These are phyloP conservation scores for Suillus cothurnatus DNA, from an alignment of 768 basidiomycete species.

Conservation along the genomic window DNA sequence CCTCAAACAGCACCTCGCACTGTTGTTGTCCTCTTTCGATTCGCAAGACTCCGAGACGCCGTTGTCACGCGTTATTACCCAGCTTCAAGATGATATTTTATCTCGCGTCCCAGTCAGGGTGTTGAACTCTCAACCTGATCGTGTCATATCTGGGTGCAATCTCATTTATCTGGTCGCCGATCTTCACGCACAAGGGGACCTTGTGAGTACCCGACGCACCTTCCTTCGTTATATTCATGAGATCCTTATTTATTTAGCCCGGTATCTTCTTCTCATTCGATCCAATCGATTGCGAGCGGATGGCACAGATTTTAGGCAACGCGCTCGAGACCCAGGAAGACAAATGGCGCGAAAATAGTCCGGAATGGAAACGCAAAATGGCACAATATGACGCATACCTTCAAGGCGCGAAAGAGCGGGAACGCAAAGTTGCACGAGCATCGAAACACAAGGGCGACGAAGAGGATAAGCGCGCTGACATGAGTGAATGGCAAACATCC, in stretches of 20 bases:
- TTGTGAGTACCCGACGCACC: slow-evolving; percentile 43
- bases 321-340: slow-evolving; percentile 46
- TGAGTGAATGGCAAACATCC: slow-evolving; percentile 47
- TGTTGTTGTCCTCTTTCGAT: slow-evolving; percentile 41
- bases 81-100: slow-evolving; percentile 42
- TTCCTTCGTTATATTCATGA: neutral
- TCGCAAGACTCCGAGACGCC: slow-evolving; percentile 35
- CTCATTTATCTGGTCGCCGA: slow-evolving; percentile 58
- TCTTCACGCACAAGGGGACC: slow-evolving; percentile 51
- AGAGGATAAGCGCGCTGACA: slow-evolving; percentile 26
- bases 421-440: slow-evolving; percentile 43
- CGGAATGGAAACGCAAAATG: slow-evolving; percentile 54
- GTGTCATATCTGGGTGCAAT: slow-evolving; percentile 39
- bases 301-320: slow-evolving; percentile 42
- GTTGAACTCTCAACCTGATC: slow-evolving; percentile 37
- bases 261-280: slow-evolving; percentile 73
- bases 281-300: slow-evolving; percentile 56
- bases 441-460: slow-evolving; percentile 40
- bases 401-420: slow-evolving; percentile 46
- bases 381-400: slow-evolving; percentile 54
- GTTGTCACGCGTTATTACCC: slow-evolving; percentile 39
- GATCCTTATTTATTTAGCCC: slow-evolving; percentile 41
- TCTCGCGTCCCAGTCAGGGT: slow-evolving; percentile 18
- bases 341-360: slow-evolving; percentile 48
- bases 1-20: slow-evolving; percentile 47